These are phyloP conservation scores for Ogataea hybrid DNA, from an alignment of 1,139 yeast species.

Conservation along the genomic window DNA sequence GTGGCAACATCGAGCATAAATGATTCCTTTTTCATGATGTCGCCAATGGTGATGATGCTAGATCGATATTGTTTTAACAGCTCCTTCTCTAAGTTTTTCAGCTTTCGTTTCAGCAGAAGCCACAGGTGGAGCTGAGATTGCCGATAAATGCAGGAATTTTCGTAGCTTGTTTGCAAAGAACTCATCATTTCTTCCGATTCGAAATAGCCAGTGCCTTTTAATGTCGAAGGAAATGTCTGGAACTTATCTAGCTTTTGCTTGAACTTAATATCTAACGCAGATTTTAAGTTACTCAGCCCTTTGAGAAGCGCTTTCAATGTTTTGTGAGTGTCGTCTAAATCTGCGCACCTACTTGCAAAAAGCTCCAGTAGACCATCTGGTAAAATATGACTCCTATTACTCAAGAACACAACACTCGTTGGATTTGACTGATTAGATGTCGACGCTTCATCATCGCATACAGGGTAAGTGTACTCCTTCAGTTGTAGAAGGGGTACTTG, in stretches of 20 bases:
- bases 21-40: constrained; percentile 52
- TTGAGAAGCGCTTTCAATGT: constrained; percentile 51
- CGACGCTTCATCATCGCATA: constrained; percentile 33
- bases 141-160: constrained; percentile 39
- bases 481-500: constrained; percentile 47
- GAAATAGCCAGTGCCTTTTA: background rate
- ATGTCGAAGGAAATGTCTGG: background rate
- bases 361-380: constrained; percentile 50
- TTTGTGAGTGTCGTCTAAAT: constrained; percentile 39
- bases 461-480: constrained; percentile 43
- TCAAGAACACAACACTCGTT: constrained; percentile 42
- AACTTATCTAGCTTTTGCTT: constrained; percentile 33
- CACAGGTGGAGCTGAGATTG: constrained; percentile 48
- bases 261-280: constrained; percentile 51
- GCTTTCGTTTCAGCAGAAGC: constrained; percentile 41
- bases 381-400: constrained; percentile 43
- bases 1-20: constrained; percentile 44
- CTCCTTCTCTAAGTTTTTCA: constrained; percentile 52
- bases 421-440: constrained; percentile 36
- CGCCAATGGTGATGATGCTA: constrained; percentile 46
- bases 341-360: constrained; percentile 50
- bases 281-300: constrained; percentile 55
- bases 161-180: constrained; percentile 13
- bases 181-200: background rate
- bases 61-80: constrained; percentile 45